Base-by-base conservation (phyloP, 2,329 filamentous ascomycete species). In the Hypoxylon sp. region DNA sequence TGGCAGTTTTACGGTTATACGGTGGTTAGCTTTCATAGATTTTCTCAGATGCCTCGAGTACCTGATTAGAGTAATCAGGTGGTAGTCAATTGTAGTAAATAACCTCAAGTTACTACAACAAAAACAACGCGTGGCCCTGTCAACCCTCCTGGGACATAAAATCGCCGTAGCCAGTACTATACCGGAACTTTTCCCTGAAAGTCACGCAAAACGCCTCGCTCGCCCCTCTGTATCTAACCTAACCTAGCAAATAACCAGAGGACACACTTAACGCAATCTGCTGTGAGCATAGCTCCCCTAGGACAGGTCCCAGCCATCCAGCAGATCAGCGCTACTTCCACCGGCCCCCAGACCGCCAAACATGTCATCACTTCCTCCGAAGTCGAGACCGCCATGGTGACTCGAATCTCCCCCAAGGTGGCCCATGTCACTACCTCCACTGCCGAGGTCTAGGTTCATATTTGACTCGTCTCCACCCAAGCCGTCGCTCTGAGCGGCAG, bases 331-430 rank as follows among this genome's bases (percentile, higher is more conserved):
- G 26, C 66, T 63, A 29, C 65, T 65, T 1, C 72, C 74, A 11
- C 74, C 70, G 6, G 68, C 72, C 2, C 74, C 74, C 17, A 82
- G 56, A 4, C 73, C 74, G 9, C 77, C 74, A 73, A 86, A 86
- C 63, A 84, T 81, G 52, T 86, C 85, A 68, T 86, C 80, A 10
- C 78, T 79, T 3, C 74, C 73, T 1, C 77, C 76, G 48, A 82
- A 73, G 22, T 81, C 80, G 51, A 82, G 73, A 2, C 79, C 81
- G 31, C 81, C 83, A 19, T 70, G 67, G 24, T 70, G 67, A n/a
- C 71, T 75, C 22, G 76, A 78, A 8, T 81, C 79, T 3, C 75
- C 71, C 3, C 78, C 80, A 60, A 84, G 60, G 56, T 67, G 64
- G 9, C 83, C 81, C 70, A 72, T 68, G 31, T 76, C 71, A 17